phyloP scores from a whole-genome alignment of 805 yeast genomes.

The Phaffomyces antillensis region DNA sequence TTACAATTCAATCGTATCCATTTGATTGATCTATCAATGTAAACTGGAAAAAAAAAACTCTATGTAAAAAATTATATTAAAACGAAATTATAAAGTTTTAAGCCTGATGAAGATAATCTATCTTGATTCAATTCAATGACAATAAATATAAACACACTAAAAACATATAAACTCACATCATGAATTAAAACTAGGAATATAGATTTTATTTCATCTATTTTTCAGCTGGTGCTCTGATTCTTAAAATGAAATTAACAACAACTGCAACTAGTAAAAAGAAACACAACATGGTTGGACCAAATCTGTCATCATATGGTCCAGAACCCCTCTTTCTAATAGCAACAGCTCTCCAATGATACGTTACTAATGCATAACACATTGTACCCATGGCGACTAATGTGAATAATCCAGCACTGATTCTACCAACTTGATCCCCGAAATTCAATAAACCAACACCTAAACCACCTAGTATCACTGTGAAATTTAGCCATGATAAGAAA shows the following conservation, averaged over 20 bases:
- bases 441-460: slow-evolving; percentile 92
- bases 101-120: no score
- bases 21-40: no score
- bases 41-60: no score
- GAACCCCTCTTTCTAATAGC: slow-evolving; percentile 97
- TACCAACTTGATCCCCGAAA: slow-evolving; percentile 92
- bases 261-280: slow-evolving; percentile 90
- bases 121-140: no score
- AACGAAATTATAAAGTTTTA: no score
- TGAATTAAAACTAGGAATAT: no score
- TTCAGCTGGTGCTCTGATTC: slow-evolving; percentile 28
- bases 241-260: slow-evolving; percentile 81
- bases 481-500: slow-evolving; percentile 95
- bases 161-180: no score
- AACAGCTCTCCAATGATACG: slow-evolving; percentile 99
- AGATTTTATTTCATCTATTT: no score
- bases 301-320: slow-evolving; percentile 98
- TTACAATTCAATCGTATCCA: no score
- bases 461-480: slow-evolving; percentile 97
- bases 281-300: slow-evolving; percentile 97
- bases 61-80: no score
- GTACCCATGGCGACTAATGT: slow-evolving; percentile 97
- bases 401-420: slow-evolving; percentile 88
- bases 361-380: slow-evolving; percentile 90
- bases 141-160: no score